These are phyloP conservation scores for Hydnomerulius pinastri DNA, from an alignment of 768 basidiomycete species.

Conservation along the genomic window DNA sequence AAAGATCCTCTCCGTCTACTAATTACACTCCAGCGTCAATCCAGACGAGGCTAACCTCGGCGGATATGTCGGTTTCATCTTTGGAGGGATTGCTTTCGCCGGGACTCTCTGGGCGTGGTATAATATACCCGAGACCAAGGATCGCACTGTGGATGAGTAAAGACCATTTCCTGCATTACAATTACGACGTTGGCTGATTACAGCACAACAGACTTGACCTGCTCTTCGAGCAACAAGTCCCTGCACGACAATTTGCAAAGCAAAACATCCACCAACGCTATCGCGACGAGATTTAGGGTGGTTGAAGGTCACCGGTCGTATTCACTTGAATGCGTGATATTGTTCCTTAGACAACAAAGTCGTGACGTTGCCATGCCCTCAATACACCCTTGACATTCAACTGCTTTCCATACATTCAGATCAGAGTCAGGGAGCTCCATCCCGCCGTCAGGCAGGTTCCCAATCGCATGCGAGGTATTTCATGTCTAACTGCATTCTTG, in stretches of 20 bases:
- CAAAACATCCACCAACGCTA: conserved; percentile 14
- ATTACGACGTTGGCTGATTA: background rate
- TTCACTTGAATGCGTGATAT: no score
- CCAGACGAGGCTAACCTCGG: conserved; percentile 27
- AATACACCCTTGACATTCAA: no score
- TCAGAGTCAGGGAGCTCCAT: no score
- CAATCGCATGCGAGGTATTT: no score
- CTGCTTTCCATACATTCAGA: no score
- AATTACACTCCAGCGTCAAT: conserved; percentile 18
- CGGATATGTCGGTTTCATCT: conserved; percentile 31
- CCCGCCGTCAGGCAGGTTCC: no score
- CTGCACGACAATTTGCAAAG: conserved; percentile 27
- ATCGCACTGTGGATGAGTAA: conserved; percentile 32
- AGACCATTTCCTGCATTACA: conserved; percentile 6
- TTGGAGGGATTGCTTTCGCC: conserved; percentile 22
- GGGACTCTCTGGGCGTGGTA: conserved; percentile 27
- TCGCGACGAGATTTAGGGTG: background rate
- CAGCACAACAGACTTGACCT: conserved; percentile 24
- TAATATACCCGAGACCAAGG: conserved; percentile 28
- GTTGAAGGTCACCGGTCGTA: no score
- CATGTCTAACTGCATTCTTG: no score
- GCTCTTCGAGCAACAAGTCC: conserved; percentile 31
- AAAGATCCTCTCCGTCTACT: background rate
- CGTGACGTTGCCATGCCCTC: no score
- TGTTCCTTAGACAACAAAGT: no score